phyloP scores from a whole-genome alignment of 345 rosid species.

The Pelargonium nanum region DNA sequence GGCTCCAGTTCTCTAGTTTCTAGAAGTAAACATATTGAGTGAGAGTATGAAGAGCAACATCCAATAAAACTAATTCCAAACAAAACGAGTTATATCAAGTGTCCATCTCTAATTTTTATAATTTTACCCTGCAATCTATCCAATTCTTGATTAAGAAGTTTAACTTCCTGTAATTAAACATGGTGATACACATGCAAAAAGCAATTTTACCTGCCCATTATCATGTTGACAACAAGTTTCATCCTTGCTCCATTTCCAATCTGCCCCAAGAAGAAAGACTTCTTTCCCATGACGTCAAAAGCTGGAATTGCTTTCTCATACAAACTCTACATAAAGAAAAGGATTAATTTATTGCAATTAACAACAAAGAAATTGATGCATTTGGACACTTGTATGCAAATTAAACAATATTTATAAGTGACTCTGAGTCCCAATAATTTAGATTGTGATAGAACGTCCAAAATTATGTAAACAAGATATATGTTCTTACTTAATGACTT shows the following conservation, averaged over 20 bases:
- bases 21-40: too few relatives aligned
- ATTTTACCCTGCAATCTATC: too few relatives aligned
- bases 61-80: too few relatives aligned
- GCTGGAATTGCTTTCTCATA: constrained; percentile 70
- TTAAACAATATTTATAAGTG: background rate
- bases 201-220: constrained; percentile 76
- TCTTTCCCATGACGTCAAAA: constrained; percentile 76
- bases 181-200: background rate
- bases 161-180: background rate
- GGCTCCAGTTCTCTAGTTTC: too few relatives aligned
- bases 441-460: background rate
- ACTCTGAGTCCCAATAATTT: background rate
- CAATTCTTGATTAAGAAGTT: background rate
- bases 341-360: background rate
- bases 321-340: constrained; percentile 31
- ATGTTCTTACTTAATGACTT: too few relatives aligned
- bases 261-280: constrained; percentile 74
- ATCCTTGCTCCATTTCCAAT: constrained; percentile 93
- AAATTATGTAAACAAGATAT: background rate
- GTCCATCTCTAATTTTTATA: too few relatives aligned
- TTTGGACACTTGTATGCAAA: background rate
- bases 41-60: too few relatives aligned
- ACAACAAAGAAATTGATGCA: constrained; percentile 1
- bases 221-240: constrained; percentile 94
- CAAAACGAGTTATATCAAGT: too few relatives aligned